Conservation (phyloP, 1,284 basidiomycete genomes). For the Phaffia rhodozyma region DNA sequence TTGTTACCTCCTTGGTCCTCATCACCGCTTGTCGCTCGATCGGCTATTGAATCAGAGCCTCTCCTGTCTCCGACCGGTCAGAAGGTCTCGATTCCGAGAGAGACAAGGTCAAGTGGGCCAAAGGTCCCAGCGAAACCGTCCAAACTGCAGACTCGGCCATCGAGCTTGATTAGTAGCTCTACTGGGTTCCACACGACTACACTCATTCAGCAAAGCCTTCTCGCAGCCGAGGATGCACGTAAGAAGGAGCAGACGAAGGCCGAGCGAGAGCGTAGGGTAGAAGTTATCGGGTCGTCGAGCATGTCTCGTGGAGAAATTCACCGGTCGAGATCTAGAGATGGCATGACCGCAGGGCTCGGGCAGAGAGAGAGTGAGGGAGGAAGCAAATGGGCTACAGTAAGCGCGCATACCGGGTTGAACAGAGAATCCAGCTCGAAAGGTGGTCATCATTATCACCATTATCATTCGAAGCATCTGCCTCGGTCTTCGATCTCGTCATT, state of each 20-base stretch:
- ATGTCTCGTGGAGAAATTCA: neutral
- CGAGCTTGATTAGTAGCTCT: neutral
- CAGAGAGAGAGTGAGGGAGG: neutral
- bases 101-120: too few species aligned
- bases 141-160: neutral
- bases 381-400: neutral
- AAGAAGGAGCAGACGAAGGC: neutral
- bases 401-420: neutral
- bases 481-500: too few species aligned
- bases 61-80: neutral
- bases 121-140: neutral
- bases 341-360: neutral
- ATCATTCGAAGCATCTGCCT: too few species aligned
- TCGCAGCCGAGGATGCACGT: constrained; percentile 5
- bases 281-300: constrained; percentile 13
- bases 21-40: neutral
- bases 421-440: neutral
- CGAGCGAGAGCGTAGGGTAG: neutral
- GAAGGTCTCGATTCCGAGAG: too few species aligned
- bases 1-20: neutral
- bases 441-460: too few species aligned
- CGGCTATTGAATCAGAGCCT: neutral
- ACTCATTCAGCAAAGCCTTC: constrained; percentile 12
- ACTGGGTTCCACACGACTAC: constrained; percentile 2
- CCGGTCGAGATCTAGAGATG: neutral